Evolutionary conservation across 192 early-diverging fungal species (phyloP), one percentile per base, ranked within the genome.

Genomic region (Spizellomyces punctatus): DNA sequence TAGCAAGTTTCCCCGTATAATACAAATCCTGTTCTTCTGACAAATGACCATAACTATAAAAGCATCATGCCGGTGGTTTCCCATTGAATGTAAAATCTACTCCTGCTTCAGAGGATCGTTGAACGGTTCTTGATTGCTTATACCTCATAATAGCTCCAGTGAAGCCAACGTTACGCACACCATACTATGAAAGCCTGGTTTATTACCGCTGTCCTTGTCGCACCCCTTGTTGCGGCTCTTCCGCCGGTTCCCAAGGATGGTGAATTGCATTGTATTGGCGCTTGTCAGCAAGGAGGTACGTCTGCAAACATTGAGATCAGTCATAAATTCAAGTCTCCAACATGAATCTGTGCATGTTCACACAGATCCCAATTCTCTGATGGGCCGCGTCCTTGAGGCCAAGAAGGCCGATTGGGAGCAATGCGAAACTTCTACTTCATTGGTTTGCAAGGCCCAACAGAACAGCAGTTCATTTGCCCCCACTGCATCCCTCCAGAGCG

Each of bases 341-440:
- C 22, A 19, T 61, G 6, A 61, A 3, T 61, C 59, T 41, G 14
- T 36, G 16, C 14, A 6, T 36, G 5, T 42, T 42, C 36, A 16
- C 36, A 6, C 42, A 61, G 59, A 61, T 42, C 17, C 16, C 42
- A 61, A 61, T 10, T 19, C 59, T 41, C 36, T 61, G 22, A 61
- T 61, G 59, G 36, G 36, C 14, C 17, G 36, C 17, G 22, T 61
- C 36, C 17, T 16, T 14, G 14, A 27, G 42, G 21, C 17, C 59
- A 61, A 61, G 42, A 41, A 41, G 17, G 59, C 59, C 36, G 59
- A 17, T 61, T 61, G 59, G 59, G 59, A 61, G 36, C 17, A 61
- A 27, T 61, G 59, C 42, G 54, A 56, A 22, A 61, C 59, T 41
- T 16, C 17, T 61, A 41, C 16, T 3, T 61, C 59, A 5, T 42